These are phyloP conservation scores for Penicillium sp. DNA, from an alignment of 2,329 filamentous ascomycete species.

Conservation along the genomic window DNA sequence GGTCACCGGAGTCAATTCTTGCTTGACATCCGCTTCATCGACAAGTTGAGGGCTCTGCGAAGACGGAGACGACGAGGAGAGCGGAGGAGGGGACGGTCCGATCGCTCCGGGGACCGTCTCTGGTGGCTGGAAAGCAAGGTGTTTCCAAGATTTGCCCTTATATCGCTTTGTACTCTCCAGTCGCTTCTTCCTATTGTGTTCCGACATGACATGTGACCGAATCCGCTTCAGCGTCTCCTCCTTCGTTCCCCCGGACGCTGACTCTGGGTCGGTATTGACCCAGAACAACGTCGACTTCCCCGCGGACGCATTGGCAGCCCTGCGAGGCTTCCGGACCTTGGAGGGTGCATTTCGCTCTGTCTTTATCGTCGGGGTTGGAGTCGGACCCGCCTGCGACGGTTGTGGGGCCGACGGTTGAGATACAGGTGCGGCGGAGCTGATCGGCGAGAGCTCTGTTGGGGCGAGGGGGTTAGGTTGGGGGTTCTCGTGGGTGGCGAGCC, in stretches of 20 bases:
- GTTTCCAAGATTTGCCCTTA: constrained; percentile 44
- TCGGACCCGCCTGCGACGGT: constrained; percentile 4
- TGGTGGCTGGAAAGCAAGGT: constrained; percentile 39
- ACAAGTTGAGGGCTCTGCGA: constrained; percentile 11
- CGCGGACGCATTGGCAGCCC: constrained; percentile 31
- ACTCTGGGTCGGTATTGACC: constrained; percentile 44
- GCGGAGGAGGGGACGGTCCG: constrained; percentile 10
- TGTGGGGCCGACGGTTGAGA: constrained; percentile 10
- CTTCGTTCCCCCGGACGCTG: constrained; percentile 40
- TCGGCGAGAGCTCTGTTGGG: constrained; percentile 5
- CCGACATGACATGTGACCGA: constrained; percentile 49
- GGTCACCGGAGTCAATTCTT: constrained; percentile 17
- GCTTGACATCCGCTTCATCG: constrained; percentile 11
- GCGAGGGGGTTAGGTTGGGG: constrained; percentile 16
- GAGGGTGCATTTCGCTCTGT: constrained; percentile 26
- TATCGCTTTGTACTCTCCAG: constrained; percentile 45
- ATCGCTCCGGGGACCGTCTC: constrained; percentile 25
- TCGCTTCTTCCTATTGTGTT: constrained; percentile 48
- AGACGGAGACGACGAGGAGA: constrained; percentile 8
- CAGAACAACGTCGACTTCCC: constrained; percentile 45
- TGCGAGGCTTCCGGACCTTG: constrained; percentile 42
- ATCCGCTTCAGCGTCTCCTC: constrained; percentile 47
- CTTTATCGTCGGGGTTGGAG: constrained; percentile 5
- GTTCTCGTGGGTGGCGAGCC: constrained; percentile 23
- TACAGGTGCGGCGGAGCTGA: constrained; percentile 3